Percentiles rank a stretch among this genome's conserved stretches.
phyloP scores from a whole-genome alignment of 768 basidiomycete genomes.

The Tricholoma terreum region DNA sequence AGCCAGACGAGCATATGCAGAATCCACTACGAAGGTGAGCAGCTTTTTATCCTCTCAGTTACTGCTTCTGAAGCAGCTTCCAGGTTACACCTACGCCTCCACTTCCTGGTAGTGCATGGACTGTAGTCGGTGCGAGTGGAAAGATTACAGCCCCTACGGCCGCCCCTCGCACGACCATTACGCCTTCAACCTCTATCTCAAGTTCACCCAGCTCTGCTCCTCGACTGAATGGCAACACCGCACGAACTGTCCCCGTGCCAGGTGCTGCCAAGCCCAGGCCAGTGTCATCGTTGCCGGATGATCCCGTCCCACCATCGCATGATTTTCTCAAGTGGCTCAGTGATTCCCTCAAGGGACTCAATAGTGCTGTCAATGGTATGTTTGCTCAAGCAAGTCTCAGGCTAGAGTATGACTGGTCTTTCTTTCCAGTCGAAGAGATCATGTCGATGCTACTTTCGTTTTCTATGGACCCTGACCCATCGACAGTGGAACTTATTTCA shows the following conservation, averaged over 20 bases:
- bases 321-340: conserved; percentile 93
- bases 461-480: conserved; percentile 82
- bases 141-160: conserved; percentile 42
- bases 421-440: conserved; percentile 85
- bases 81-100: conserved; percentile 25
- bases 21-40: conserved; percentile 70
- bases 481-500: conserved; percentile 87
- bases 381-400: background rate
- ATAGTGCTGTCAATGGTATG: conserved; percentile 69
- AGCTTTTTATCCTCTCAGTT: conserved; percentile 1
- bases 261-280: conserved; percentile 29
- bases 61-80: conserved; percentile 11
- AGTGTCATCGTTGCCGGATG: conserved; percentile 50
- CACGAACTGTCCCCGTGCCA: conserved; percentile 34
- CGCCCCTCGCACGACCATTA: conserved; percentile 28
- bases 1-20: conserved; percentile 73
- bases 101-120: conserved; percentile 63
- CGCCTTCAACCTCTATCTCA: conserved; percentile 28
- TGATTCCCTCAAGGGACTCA: conserved; percentile 77
- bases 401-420: conserved; percentile 1
- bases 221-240: conserved; percentile 39
- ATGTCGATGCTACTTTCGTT: conserved; percentile 94
- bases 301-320: conserved; percentile 70
- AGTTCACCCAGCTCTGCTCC: conserved; percentile 26
- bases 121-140: conserved; percentile 80